phyloP scores from a whole-genome alignment of 2,329 filamentous ascomycete genomes.

The Shiraia sp. region DNA sequence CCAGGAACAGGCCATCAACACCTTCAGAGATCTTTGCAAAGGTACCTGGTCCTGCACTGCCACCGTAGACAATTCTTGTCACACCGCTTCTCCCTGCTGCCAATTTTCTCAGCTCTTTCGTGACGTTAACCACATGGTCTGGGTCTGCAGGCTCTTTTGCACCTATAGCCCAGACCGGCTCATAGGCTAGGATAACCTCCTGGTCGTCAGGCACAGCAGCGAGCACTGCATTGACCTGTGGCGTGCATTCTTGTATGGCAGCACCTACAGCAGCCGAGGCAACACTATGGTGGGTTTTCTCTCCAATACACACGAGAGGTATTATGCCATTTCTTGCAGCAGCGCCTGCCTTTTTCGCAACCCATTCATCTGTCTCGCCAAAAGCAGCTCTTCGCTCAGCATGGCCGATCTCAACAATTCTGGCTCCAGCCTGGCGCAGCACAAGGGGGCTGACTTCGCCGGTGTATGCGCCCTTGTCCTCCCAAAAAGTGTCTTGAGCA shows the following conservation, averaged over 20 bases:
- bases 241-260: slow-evolving; percentile 68
- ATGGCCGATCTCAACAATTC: slow-evolving; percentile 78
- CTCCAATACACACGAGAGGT: slow-evolving; percentile 80
- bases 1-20: slow-evolving; percentile 80
- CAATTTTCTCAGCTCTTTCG: slow-evolving; percentile 64
- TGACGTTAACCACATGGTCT: slow-evolving; percentile 73
- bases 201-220: slow-evolving; percentile 62
- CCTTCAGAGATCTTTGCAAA: slow-evolving; percentile 69
- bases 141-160: slow-evolving; percentile 70
- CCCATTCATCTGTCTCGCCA: slow-evolving; percentile 71
- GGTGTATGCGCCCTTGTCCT: slow-evolving; percentile 73
- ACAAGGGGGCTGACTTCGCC: slow-evolving; percentile 74
- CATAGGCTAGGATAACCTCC: slow-evolving; percentile 79
- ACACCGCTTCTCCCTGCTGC: slow-evolving; percentile 57
- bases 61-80: slow-evolving; percentile 77
- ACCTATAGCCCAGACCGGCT: slow-evolving; percentile 89
- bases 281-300: slow-evolving; percentile 57
- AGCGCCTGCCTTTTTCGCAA: slow-evolving; percentile 71
- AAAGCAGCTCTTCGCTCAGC: slow-evolving; percentile 76
- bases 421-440: slow-evolving; percentile 68
- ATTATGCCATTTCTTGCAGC: slow-evolving; percentile 70
- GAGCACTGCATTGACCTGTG: slow-evolving; percentile 68
- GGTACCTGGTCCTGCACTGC: slow-evolving; percentile 78
- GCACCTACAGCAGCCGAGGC: slow-evolving; percentile 56
- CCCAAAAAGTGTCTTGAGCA: slow-evolving; percentile 75